Conservation (phyloP, 2,329 filamentous ascomycete species). For the Paraphaeosphaeria sporulosa region DNA sequence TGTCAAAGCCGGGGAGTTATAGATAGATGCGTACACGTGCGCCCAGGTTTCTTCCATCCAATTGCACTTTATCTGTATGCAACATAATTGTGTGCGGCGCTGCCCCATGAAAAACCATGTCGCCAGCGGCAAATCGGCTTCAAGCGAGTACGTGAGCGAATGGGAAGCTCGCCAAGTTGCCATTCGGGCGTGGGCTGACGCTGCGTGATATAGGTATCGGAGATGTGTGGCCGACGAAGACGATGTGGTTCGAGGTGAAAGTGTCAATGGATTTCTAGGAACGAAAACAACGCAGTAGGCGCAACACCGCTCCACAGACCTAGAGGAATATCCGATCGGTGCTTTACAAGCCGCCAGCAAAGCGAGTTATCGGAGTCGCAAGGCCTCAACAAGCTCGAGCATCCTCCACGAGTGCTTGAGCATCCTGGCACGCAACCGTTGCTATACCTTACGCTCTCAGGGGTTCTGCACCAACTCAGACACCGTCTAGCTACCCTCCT, state of each 20-base stretch:
- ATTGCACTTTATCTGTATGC: slow-evolving; percentile 8
- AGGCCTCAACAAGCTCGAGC: too few relatives aligned
- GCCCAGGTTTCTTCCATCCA: slow-evolving; percentile 10
- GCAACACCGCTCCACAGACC: neutral
- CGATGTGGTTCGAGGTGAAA: neutral
- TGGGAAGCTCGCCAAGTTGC: neutral
- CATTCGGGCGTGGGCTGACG: neutral
- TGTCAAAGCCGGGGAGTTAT: slow-evolving; percentile 21
- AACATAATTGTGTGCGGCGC: slow-evolving; percentile 5
- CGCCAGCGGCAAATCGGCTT: slow-evolving; percentile 7
- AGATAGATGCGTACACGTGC: slow-evolving; percentile 20
- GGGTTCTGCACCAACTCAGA: too few relatives aligned
- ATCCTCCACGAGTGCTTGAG: too few relatives aligned
- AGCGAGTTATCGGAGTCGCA: neutral
- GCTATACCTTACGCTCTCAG: too few relatives aligned
- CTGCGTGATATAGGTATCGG: neutral
- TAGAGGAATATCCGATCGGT: neutral
- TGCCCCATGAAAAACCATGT: slow-evolving; percentile 6
- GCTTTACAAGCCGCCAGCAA: neutral
- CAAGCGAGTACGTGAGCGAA: neutral
- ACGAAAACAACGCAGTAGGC: neutral
- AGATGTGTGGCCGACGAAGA: slow-evolving; percentile 8
- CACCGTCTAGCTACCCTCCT: too few relatives aligned
- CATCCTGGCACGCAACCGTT: too few relatives aligned
- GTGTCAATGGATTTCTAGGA: neutral